Conservation (phyloP, 1,284 basidiomycete genomes). For the Apiotrichum laibachii region DNA sequence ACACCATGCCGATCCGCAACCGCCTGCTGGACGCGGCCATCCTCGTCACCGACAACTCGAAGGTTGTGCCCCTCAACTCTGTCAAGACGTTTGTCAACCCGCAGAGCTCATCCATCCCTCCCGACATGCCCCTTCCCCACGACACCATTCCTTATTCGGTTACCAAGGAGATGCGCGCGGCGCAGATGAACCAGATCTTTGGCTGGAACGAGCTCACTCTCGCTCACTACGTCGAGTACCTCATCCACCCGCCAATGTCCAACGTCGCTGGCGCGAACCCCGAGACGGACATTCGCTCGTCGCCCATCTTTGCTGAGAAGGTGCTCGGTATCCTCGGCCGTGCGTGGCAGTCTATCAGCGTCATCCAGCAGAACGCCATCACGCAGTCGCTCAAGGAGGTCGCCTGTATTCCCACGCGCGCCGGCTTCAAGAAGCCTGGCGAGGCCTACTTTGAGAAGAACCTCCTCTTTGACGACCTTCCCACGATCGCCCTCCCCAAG, state of each 20-base stretch:
- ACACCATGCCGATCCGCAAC: slow-evolving; percentile 52
- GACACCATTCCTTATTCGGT: slow-evolving; percentile 71
- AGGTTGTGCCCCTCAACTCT: slow-evolving; percentile 65
- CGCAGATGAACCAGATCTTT: slow-evolving; percentile 58
- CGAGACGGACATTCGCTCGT: slow-evolving; percentile 67
- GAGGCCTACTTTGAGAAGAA: slow-evolving; percentile 87
- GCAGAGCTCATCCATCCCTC: slow-evolving; percentile 65
- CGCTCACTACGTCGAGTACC: slow-evolving; percentile 70
- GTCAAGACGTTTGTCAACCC: slow-evolving; percentile 75
- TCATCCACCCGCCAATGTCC: slow-evolving; percentile 59
- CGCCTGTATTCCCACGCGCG: slow-evolving; percentile 78
- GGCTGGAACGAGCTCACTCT: slow-evolving; percentile 79
- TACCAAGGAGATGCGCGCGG: slow-evolving; percentile 63
- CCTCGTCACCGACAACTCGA: slow-evolving; percentile 55
- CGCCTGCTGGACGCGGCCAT: slow-evolving; percentile 71
- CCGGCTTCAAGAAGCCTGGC: slow-evolving; percentile 69
- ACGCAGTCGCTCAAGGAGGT: slow-evolving; percentile 61
- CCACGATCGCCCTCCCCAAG: slow-evolving; percentile 74
- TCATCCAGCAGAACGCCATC: slow-evolving; percentile 61
- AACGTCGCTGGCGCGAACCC: slow-evolving; percentile 46
- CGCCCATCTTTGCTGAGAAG: slow-evolving; percentile 75
- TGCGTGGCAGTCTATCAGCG: slow-evolving; percentile 70
- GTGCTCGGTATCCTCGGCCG: slow-evolving; percentile 70
- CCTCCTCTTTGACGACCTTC: slow-evolving; percentile 82
- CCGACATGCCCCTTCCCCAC: slow-evolving; percentile 76